Evolutionary conservation across 2,329 filamentous ascomycete genomes (phyloP), one percentile per base, ranked within the genome.

Genomic region (Neurospora crassa): DNA sequence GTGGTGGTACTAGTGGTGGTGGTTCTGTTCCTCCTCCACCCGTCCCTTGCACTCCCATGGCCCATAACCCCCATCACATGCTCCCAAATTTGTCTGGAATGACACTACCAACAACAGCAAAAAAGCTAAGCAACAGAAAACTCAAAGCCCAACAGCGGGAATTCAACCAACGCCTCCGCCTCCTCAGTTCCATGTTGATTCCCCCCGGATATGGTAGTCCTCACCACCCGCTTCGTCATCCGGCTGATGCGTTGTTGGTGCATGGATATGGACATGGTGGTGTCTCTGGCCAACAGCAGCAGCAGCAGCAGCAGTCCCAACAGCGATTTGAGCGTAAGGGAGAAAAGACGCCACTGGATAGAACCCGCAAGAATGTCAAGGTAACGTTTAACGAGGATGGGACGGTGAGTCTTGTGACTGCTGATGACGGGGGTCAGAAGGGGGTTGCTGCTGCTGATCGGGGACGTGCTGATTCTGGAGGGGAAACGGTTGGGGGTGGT

Each of bases 271-370:
- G 47, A 4, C 20, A 53, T 29, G 47, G 47, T 29, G 12, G 20
- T 29, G 47, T 5, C 12, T 12, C 47, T 53, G 53, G 53, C 2
- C 67, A 68, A 68, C 29, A 70, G 24, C 24, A 67, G 20, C 53
- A 40, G 16, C 24, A 24, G 6, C 63, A 70, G 34, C 24, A 67
- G 29, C 53, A 40, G 16, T 24, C 18, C 20, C 63, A 71, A 14
- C 69, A 68, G n/a, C 34, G n/a, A 68, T 42, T 74, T 84, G 53
- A 63, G 3, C 24, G 29, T 2, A 63, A 63, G 53, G 53, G 53
- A 5, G 53, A 63, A 18, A 63, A 63, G 53, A 63, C 53, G 6
- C 53, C 53, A 1, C 7, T 63, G 53, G 53, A 63, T 37, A 63
- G 53, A 18, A 37, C 3, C 34, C 53, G 29, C 14, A 63, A 63